Percentiles rank a stretch among this genome's conserved stretches.
Evolutionary conservation across 2,329 filamentous ascomycete genomes (phyloP).

Genomic region (Penicillium sp.): DNA sequence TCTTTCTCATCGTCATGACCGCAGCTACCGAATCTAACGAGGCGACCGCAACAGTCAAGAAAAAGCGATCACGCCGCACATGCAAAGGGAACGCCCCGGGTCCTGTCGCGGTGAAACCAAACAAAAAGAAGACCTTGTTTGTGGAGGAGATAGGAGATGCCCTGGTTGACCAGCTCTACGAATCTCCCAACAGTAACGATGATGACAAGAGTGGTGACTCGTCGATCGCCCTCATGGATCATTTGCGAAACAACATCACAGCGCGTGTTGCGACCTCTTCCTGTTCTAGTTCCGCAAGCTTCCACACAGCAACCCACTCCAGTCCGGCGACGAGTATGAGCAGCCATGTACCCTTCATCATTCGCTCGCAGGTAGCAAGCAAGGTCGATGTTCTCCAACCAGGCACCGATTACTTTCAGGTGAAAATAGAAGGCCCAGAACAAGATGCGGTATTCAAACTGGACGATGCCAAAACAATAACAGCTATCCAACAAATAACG

Average conservation of each 20-base stretch:
- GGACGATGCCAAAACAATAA: conserved; percentile 33
- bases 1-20: neutral
- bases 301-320: conserved; percentile 11
- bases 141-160: conserved; percentile 23
- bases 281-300: conserved; percentile 13
- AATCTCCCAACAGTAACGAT: neutral
- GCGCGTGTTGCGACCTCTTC: conserved; percentile 6
- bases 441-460: conserved; percentile 28
- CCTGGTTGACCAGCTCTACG: conserved; percentile 19
- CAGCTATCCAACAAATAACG: conserved; percentile 32
- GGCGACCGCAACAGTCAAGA: neutral
- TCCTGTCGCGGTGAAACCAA: neutral
- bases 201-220: neutral
- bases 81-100: conserved; percentile 6
- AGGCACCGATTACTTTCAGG: neutral
- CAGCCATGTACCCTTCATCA: neutral
- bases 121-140: conserved; percentile 21
- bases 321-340: conserved; percentile 18
- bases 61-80: conserved; percentile 12
- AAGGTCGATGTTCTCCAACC: neutral
- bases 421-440: neutral
- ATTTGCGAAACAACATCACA: conserved; percentile 13
- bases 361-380: neutral
- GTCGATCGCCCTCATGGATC: conserved; percentile 16
- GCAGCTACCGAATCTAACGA: neutral